phyloP scores from a whole-genome alignment of 176 grass and related monocot species.

The Cenchrus purpureus region DNA sequence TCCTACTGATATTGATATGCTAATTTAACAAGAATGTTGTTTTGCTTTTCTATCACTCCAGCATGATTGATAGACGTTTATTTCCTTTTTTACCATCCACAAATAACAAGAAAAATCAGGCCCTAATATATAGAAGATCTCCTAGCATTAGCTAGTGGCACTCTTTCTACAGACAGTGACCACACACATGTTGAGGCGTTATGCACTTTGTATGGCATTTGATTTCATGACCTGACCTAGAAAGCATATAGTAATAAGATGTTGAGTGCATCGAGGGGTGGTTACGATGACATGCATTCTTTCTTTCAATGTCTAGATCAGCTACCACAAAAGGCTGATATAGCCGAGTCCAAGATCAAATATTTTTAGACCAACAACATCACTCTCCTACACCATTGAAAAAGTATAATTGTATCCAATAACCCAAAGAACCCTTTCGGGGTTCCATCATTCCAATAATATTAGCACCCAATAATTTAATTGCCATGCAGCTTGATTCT shows the following conservation, averaged over 20 bases:
- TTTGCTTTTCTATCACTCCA: background rate
- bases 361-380: slow-evolving; percentile 3
- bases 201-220: slow-evolving; percentile 13
- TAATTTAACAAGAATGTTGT: slow-evolving; percentile 26
- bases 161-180: slow-evolving; percentile 39
- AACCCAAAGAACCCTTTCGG: background rate
- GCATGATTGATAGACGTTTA: background rate
- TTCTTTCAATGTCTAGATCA: background rate
- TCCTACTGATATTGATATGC: background rate
- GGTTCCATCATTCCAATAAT: background rate
- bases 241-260: slow-evolving; percentile 4
- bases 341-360: background rate
- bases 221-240: slow-evolving; percentile 12
- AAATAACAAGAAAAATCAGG: background rate
- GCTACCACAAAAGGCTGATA: background rate
- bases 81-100: background rate
- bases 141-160: slow-evolving; percentile 11
- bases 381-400: background rate
- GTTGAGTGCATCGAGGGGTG: slow-evolving; percentile 5
- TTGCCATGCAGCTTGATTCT: background rate
- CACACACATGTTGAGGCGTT: slow-evolving; percentile 22
- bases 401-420: background rate
- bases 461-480: background rate
- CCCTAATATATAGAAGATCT: background rate
- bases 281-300: background rate